Conservation (phyloP, 2,329 filamentous ascomycete genomes). For the Penicillium sp. region DNA sequence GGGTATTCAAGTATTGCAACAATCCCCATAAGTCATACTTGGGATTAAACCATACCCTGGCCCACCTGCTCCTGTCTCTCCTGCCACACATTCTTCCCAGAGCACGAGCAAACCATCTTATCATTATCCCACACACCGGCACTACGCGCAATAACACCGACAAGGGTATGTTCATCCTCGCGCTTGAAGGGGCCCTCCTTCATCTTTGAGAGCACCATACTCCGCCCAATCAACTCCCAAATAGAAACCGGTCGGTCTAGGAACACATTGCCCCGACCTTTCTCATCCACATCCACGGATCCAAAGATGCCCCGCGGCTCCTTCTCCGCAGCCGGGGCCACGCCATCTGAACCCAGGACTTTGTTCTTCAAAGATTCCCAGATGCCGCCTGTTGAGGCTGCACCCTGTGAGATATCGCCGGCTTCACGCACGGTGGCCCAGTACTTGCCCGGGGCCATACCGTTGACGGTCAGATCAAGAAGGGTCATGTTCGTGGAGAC, state of each 20-base stretch:
- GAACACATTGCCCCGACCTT: slow-evolving; percentile 74
- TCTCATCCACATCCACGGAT: slow-evolving; percentile 66
- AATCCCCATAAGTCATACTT: background rate
- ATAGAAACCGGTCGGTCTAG: slow-evolving; percentile 77
- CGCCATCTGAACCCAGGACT: slow-evolving; percentile 31
- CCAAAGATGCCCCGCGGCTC: slow-evolving; percentile 64
- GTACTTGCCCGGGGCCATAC: slow-evolving; percentile 75
- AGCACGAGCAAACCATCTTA: slow-evolving; percentile 96
- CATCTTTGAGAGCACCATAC: slow-evolving; percentile 77
- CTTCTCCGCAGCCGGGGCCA: slow-evolving; percentile 18
- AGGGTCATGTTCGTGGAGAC: slow-evolving; percentile 73
- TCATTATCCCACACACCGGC: slow-evolving; percentile 99
- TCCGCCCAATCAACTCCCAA: slow-evolving; percentile 94
- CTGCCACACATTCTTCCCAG: slow-evolving; percentile 97
- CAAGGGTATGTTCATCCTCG: slow-evolving; percentile 79
- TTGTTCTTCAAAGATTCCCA: slow-evolving; percentile 59
- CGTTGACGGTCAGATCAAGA: slow-evolving; percentile 80
- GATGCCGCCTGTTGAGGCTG: slow-evolving; percentile 73
- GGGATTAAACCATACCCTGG: slow-evolving; percentile 77
- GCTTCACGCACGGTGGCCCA: slow-evolving; percentile 77
- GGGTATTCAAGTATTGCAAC: slow-evolving; percentile 7
- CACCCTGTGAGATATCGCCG: slow-evolving; percentile 80
- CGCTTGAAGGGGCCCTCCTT: slow-evolving; percentile 56
- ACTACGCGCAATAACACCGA: slow-evolving; percentile 90
- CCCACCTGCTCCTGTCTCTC: slow-evolving; percentile 84